Conservation (phyloP, 1,139 yeast genomes). For the Geotrichum australiense region DNA sequence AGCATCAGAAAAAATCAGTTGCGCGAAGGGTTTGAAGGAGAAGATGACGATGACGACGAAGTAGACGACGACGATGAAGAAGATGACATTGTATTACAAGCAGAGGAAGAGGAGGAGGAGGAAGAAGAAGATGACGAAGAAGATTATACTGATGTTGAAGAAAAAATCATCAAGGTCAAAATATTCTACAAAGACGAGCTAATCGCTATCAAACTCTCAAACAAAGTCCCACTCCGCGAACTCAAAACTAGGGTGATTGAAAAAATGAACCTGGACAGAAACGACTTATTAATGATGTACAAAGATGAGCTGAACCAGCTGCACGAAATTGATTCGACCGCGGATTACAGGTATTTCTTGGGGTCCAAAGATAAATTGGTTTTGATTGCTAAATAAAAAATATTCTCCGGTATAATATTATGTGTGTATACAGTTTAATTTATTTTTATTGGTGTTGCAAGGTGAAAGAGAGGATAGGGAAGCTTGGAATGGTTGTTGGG, state of each 20-base stretch:
- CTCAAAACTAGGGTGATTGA: slow-evolving; percentile 58
- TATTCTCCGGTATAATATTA: too few relatives aligned
- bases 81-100: background rate
- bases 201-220: slow-evolving; percentile 74
- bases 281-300: slow-evolving; percentile 23
- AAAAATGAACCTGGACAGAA: slow-evolving; percentile 42
- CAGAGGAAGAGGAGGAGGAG: background rate
- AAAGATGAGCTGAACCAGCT: slow-evolving; percentile 29
- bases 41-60: background rate
- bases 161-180: slow-evolving; percentile 53
- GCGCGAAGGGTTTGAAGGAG: background rate
- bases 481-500: too few relatives aligned
- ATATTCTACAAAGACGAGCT: slow-evolving; percentile 86
- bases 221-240: slow-evolving; percentile 52
- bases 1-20: slow-evolving; percentile 1
- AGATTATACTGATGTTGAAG: too few relatives aligned
- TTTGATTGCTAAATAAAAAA: slow-evolving; percentile 26
- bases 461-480: too few relatives aligned
- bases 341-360: slow-evolving; percentile 30
- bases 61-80: background rate
- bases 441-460: too few relatives aligned
- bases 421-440: too few relatives aligned
- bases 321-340: slow-evolving; percentile 28
- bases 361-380: slow-evolving; percentile 34
- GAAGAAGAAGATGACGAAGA: background rate